Conservation (phyloP, 495 filamentous ascomycete genomes). For the Melanomma pulvis-pyrius region DNA sequence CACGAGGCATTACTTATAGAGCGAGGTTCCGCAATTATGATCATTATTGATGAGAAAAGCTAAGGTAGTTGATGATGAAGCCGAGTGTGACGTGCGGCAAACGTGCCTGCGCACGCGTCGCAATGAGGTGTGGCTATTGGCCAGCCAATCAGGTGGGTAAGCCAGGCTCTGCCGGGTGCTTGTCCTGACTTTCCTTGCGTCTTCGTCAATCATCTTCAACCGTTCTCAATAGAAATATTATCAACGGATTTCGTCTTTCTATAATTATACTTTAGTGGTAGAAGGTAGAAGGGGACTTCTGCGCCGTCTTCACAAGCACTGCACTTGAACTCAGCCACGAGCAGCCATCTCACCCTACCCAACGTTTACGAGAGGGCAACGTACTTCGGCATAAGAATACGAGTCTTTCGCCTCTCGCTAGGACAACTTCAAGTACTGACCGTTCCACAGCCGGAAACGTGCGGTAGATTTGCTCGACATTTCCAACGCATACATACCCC, state of each 20-base stretch:
- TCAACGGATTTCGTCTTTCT: too few relatives aligned
- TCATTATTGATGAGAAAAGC: conserved; percentile 19
- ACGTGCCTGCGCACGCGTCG: conserved; percentile 5
- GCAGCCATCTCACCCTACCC: too few relatives aligned
- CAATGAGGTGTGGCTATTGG: not conserved
- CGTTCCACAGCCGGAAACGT: not conserved
- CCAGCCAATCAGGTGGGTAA: conserved; percentile 6
- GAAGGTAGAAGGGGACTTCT: too few relatives aligned
- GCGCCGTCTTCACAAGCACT: too few relatives aligned
- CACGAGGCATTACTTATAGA: conserved; percentile 26
- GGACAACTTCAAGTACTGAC: not conserved
- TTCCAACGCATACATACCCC: too few relatives aligned
- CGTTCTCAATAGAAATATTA: too few relatives aligned
- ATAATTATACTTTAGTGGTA: too few relatives aligned
- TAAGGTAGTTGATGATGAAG: not conserved
- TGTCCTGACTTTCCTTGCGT: not conserved
- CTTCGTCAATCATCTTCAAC: too few relatives aligned
- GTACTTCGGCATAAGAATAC: not conserved
- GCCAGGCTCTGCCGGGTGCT: not conserved
- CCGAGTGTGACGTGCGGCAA: not conserved
- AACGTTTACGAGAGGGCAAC: not conserved
- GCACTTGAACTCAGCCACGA: too few relatives aligned
- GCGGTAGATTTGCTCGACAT: not conserved
- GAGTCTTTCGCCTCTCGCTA: not conserved
- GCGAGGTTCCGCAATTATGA: not conserved